Percentiles rank a stretch among this genome's conserved stretches.
phyloP scores from a whole-genome alignment of 257 asterid genomes.

The Leonotis leonurus region DNA sequence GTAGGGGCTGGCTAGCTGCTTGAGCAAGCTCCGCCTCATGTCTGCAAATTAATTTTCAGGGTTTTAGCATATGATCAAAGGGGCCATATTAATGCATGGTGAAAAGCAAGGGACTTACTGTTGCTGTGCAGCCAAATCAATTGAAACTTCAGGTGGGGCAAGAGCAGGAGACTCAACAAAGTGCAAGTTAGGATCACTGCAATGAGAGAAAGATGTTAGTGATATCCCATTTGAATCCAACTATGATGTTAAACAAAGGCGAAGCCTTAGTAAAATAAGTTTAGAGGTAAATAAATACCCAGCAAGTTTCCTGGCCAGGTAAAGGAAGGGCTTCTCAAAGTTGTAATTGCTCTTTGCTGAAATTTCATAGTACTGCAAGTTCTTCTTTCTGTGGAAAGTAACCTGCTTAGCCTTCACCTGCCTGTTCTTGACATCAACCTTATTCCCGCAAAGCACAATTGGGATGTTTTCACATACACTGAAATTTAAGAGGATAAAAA shows the following conservation, averaged over 20 bases:
- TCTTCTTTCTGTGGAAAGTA: conserved; percentile 87
- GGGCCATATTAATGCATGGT: neutral
- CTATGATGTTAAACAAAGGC: neutral
- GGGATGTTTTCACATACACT: conserved; percentile 92
- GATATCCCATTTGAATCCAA: neutral
- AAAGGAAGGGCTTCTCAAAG: conserved; percentile 81
- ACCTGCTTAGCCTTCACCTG: conserved; percentile 92
- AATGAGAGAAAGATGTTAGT: neutral
- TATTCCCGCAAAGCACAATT: conserved; percentile 80
- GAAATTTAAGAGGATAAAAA: neutral
- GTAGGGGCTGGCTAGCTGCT: conserved; percentile 66
- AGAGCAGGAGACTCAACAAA: conserved; percentile 92
- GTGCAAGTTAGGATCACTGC: conserved; percentile 64
- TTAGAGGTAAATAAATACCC: conserved; percentile 35
- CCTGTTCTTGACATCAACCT: conserved; percentile 89
- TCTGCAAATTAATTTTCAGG: conserved; percentile 20
- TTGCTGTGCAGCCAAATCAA: conserved; percentile 68
- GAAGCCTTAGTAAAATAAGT: too few relatives aligned
- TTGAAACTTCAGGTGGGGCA: conserved; percentile 83
- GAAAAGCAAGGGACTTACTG: conserved; percentile 28
- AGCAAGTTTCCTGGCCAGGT: conserved; percentile 85
- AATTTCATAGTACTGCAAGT: conserved; percentile 78
- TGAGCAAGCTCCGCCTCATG: conserved; percentile 53
- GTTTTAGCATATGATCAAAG: neutral
- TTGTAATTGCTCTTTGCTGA: conserved; percentile 88